Evolutionary conservation across 495 filamentous ascomycete genomes (phyloP), one percentile per base, ranked within the genome.

Genomic region (Durotheca rogersii): DNA sequence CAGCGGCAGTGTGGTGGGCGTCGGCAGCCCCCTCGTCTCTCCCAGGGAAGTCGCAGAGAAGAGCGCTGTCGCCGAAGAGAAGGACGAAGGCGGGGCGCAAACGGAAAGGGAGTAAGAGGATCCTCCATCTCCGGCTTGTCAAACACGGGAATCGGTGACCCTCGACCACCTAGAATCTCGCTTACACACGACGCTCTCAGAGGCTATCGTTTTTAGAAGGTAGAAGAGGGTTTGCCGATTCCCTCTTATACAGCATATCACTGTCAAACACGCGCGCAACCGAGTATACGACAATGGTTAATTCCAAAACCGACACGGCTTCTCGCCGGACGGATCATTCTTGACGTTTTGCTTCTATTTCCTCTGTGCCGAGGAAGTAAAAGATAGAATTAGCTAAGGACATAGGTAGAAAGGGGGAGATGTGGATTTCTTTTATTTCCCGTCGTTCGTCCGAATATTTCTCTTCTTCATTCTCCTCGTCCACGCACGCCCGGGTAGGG

Each of bases 1-100:
- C 17, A 85, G 77, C 27, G 85, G 86, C 16, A 93, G 87, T 58
- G 85, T 91, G 44, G 76, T 75, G 14, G 83, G 85, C 10, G 70
- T 65, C 1, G 71, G 73, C 5, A 89, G 84, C 58, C 85, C 87
- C 14, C 62, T 89, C 25, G 76, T 73, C 0, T 81, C 78, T 47
- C 77, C 82, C 4, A 70, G 74, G 21, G 75, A 80, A 32, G 59
- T 60, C 16, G 62, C 71, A 18, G 58, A 60, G 37, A 65, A 58
- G 21, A 48, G 54, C 17, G 58, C 65, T 7, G 21, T 62, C n/a
- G 56, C 59, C 3, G 61, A 59, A 23, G 60, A 66, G 53, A 62
- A 54, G 41, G 62, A 64, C 18, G 62, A 60, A 32, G 44, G 47
- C 20, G 23, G 46, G 17, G 31, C n/a, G 23, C 1, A 10, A 14